These are phyloP conservation scores for Vitis amurensis DNA, from an alignment of 164 flowering plant species.

Conservation along the genomic window DNA sequence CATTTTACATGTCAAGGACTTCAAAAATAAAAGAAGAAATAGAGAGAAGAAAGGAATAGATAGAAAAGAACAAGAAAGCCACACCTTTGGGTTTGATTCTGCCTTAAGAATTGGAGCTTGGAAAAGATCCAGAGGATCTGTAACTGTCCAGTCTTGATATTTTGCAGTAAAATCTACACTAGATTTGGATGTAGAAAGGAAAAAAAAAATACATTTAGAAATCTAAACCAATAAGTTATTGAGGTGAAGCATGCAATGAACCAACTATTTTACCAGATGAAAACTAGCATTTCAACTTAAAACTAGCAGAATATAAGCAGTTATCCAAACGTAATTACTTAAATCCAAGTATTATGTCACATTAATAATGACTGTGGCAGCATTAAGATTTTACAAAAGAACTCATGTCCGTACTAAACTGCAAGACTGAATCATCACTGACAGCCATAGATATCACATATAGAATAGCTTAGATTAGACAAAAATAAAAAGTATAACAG, in stretches of 20 bases:
- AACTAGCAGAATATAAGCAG: background rate
- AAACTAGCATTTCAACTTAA: background rate
- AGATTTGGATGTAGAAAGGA: constrained; percentile 22
- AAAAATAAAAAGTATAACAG: too few species aligned
- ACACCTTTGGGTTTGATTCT: constrained; percentile 91
- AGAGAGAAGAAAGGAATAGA: background rate
- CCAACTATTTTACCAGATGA: background rate
- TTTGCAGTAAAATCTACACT: constrained; percentile 87
- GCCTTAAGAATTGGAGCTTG: constrained; percentile 58
- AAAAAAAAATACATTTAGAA: constrained; percentile 8
- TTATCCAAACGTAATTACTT: too few species aligned
- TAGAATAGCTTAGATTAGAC: too few species aligned
- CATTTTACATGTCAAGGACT: background rate
- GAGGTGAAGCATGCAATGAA: background rate
- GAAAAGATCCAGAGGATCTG: constrained; percentile 88
- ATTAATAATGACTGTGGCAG: too few species aligned
- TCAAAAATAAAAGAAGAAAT: background rate
- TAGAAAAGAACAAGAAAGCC: constrained; percentile 1
- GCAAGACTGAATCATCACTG: too few species aligned
- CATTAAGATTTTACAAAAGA: too few species aligned
- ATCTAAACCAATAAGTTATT: background rate
- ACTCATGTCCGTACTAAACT: too few species aligned
- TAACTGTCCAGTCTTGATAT: constrained; percentile 75
- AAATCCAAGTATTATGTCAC: too few species aligned
- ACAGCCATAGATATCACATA: too few species aligned